Evolutionary conservation across 352 stramenopile genomes (phyloP), one percentile per base, ranked within the genome.

Genomic region (Phytophthora sp.): DNA sequence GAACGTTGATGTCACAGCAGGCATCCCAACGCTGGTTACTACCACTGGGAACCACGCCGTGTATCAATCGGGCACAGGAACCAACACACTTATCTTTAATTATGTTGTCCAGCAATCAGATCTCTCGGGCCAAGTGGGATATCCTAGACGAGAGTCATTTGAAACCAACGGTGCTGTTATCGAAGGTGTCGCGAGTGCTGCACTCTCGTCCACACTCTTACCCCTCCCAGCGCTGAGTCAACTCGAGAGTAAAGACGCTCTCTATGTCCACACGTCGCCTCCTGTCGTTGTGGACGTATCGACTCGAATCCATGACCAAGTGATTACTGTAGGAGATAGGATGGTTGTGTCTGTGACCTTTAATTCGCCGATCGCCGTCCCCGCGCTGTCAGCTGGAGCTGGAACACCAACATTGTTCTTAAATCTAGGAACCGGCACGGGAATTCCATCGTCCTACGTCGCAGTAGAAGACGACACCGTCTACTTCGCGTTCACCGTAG

Each of bases 71-170:
- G 82, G 84, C 30, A 66, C 66, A 21, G 76, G 75, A 27, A 77
- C 82, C 0, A 73, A 46, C 5, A 58, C 58, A 0, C 56, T 92
- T 13, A 57, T 57, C 2, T 92, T 91, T 50, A 72, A 55, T 6
- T 92, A 94, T 51, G 51, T 69, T n/a, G 79, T 92, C 6, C 58
- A 76, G 30, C n/a, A 50, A 5, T 44, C 71, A 3, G 86, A 94
- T 42, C 36, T 35, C 0, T 45, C 65, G 0, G 63, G 68, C 0
- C 70, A 41, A 4, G 33, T 91, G 7, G 63, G 66, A 16, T 90
- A 86, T 58, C 57, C 66, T 0, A 69, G 78, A 23, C 72, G 74
- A 7, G 84, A 76, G 29, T 74, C 86, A 0, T 61, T 94, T 0
- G 49, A 65, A 26, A 44, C 80, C 0, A 90, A 86, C 18, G 84